These are phyloP conservation scores for Debaryomyces singareniensis DNA, from an alignment of 1,139 yeast genomes.

Conservation along the genomic window DNA sequence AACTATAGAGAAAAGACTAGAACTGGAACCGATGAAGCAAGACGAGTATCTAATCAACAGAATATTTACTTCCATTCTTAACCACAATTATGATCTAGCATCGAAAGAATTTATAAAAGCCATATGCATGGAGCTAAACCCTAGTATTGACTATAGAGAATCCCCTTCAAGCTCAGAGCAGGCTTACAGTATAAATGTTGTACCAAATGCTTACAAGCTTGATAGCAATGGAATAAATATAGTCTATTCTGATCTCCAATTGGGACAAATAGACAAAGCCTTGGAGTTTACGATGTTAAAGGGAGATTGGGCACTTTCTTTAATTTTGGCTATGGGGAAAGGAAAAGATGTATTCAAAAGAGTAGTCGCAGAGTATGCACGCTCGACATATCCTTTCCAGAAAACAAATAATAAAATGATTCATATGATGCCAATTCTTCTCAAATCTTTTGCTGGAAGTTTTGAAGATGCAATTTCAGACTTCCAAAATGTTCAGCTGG, in stretches of 20 bases:
- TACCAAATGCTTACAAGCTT: conserved; percentile 28
- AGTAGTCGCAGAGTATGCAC: conserved; percentile 44
- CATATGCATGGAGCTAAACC: conserved; percentile 28
- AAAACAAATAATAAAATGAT: conserved; percentile 38
- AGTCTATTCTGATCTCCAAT: conserved; percentile 39
- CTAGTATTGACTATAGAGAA: conserved; percentile 22
- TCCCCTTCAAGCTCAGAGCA: conserved; percentile 7
- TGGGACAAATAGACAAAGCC: conserved; percentile 66
- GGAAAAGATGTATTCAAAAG: conserved; percentile 59
- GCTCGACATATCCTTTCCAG: conserved; percentile 30
- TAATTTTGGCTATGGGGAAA: conserved; percentile 60
- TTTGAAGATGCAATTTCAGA: conserved; percentile 47
- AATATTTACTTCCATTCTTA: conserved; percentile 20
- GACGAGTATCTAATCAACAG: conserved; percentile 26
- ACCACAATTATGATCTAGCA: conserved; percentile 24
- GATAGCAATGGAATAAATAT: conserved; percentile 31
- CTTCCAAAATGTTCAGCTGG: conserved; percentile 32
- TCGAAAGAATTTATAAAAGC: conserved; percentile 19
- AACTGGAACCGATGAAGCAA: conserved; percentile 5
- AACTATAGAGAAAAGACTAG: conserved; percentile 12
- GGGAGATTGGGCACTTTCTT: conserved; percentile 74
- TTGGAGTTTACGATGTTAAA: conserved; percentile 54
- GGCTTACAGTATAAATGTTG: conserved; percentile 13
- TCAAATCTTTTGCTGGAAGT: conserved; percentile 64
- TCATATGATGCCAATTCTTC: conserved; percentile 54